A percentile compares a stretch with the other conserved stretches of the same genome.
These are phyloP conservation scores for Entonaema liquescens DNA, from an alignment of 495 filamentous ascomycete species.

Conservation along the genomic window DNA sequence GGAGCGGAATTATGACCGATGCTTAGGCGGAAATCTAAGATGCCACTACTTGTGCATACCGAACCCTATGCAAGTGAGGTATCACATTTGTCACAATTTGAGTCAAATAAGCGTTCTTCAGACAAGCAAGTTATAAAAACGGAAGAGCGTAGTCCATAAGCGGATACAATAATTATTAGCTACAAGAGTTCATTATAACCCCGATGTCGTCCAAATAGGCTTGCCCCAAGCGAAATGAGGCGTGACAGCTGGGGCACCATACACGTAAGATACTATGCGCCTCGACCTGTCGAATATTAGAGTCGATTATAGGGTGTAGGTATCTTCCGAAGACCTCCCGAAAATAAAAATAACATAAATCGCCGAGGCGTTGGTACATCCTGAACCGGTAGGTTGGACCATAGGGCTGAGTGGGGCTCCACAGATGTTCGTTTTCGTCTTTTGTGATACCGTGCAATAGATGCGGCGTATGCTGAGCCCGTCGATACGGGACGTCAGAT, in stretches of 20 bases:
- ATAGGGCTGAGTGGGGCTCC: conserved; percentile 5
- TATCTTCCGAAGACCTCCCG: neutral
- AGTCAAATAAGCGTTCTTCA: neutral
- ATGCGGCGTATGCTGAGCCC: conserved; percentile 1
- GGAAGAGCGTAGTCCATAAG: neutral
- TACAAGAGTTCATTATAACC: conserved; percentile 5
- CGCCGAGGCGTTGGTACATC: neutral
- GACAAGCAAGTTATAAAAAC: neutral
- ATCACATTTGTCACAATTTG: neutral
- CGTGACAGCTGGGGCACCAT: neutral
- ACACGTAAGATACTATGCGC: conserved; percentile 6
- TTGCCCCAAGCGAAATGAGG: conserved; percentile 1
- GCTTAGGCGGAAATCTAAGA: neutral
- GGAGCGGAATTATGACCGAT: neutral
- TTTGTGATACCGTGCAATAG: neutral
- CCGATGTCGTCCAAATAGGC: neutral
- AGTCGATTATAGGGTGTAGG: neutral
- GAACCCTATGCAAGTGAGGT: neutral
- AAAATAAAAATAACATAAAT: neutral
- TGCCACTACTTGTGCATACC: neutral
- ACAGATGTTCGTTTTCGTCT: neutral
- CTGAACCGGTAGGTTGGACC: neutral
- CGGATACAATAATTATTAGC: conserved; percentile 18
- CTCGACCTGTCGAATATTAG: neutral
- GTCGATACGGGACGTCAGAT: neutral